Evolutionary conservation across 2,329 filamentous ascomycete genomes (phyloP), one percentile per base, ranked within the genome.

Genomic region (Pestalotiopsis sp.): DNA sequence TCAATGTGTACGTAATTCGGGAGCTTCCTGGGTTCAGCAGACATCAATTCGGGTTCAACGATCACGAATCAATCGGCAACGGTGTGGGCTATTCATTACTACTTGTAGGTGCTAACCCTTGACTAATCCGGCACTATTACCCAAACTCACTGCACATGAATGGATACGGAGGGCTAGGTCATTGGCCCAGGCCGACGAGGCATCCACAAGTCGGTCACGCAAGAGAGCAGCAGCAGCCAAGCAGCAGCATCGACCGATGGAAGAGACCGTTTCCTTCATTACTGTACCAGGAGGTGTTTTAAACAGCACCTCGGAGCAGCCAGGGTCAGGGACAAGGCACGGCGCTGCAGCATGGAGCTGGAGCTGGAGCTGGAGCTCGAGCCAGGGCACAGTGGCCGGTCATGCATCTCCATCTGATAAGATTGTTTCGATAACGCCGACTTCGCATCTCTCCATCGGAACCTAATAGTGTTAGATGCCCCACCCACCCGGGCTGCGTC

Each of bases 381-480:
- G 63, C 63, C 30, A 24, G 65, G 30, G 17, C 17, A 14, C 59
- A 22, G 63, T n/a, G 26, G 62, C 59, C 48, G 24, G 65, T 73
- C 70, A 74, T 73, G 72, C 75, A 75, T 70, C 68, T 77, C 71
- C 75, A 85, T 85, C 83, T 85, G 84, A 85, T 85, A 82, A 79
- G 83, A 85, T 85, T 82, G 78, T 72, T 78, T 24, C 82, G 83
- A 86, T 86, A 83, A 84, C 72, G 74, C 81, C 81, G 81, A 83
- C 79, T 78, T 81, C 79, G 81, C 76, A 70, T 52, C 44, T 52
- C 44, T 70, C 65, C 60, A 67, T 69, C 13, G 70, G 70, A 26
- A 55, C 68, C 56, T 62, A 52, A 52, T 52, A n/a, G 20, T n/a
- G 9, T 20, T 52, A 62, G 58, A 62, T 55, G 30, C 69, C 70